These are phyloP conservation scores for Gracilaria gracilis DNA, from an alignment of 23 red algal species.

Conservation along the genomic window DNA sequence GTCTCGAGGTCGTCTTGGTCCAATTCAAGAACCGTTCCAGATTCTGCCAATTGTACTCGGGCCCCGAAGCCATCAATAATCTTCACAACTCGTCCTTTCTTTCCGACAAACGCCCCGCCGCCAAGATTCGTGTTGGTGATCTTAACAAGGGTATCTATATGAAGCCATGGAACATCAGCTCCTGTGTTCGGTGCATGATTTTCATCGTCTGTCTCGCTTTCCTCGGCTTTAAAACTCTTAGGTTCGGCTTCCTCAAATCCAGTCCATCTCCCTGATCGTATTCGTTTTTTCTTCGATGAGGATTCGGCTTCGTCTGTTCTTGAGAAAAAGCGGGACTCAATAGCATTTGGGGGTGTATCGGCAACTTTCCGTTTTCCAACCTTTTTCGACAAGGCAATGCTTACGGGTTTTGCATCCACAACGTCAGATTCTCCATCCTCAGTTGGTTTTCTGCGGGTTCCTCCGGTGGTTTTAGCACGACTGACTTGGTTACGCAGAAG, in stretches of 20 bases:
- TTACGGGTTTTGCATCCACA: neutral
- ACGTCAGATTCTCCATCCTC: neutral
- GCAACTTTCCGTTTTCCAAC: neutral
- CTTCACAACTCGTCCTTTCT: conserved; percentile 55
- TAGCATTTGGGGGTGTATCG: neutral
- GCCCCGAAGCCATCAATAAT: conserved; percentile 63
- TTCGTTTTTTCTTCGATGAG: neutral
- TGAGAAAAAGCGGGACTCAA: neutral
- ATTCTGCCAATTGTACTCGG: conserved; percentile 36
- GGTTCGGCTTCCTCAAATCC: neutral
- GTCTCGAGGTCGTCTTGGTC: conserved; percentile 76
- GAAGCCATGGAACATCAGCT: conserved; percentile 59
- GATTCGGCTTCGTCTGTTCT: neutral
- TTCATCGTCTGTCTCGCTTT: neutral
- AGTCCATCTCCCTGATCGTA: neutral
- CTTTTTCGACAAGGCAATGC: conserved; percentile 5
- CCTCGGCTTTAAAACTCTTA: neutral
- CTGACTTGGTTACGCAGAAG: conserved; percentile 26
- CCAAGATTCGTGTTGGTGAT: conserved; percentile 35
- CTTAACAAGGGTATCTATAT: conserved; percentile 56
- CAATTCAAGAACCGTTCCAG: conserved; percentile 51
- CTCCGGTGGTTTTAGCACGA: conserved; percentile 12
- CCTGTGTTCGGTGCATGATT: neutral
- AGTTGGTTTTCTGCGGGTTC: neutral
- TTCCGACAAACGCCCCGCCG: conserved; percentile 41